Base-by-base conservation (phyloP, 495 filamentous ascomycete genomes). In the Daldinia vernicosa region DNA sequence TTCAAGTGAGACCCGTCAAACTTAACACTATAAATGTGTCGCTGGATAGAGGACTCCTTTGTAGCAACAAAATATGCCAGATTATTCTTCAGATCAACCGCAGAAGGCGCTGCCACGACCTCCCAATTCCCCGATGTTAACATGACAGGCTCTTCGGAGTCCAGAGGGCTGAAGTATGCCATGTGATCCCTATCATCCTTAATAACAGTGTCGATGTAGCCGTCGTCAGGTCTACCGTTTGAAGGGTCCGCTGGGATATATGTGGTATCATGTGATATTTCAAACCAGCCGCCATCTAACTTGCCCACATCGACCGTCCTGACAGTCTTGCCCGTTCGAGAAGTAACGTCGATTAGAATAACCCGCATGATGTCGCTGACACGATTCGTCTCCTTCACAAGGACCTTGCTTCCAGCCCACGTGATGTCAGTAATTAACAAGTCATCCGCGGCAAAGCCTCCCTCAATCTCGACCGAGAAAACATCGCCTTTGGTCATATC, bases 201-300 rank as follows among this genome's bases (percentile, higher is more conserved):
- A 60, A 98, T 91, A 45, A 99, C 82, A 0, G 92, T 94, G 80
- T 99, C 95, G 67, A 99, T 88, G 75, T 99, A 99, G 4, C 95
- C 95, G 76, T 96, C 92, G 22, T 94, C 79, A 37, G 84, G 83
- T 11, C 95, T 89, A 15, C 92, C 92, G 69, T 92, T 94, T 24
- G 78, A 71, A 39, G 91, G 88, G 76, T 97, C 91, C 3, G 93
- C 91, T 7, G 95, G 96, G 59, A 99, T 91, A 74, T 91, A 97
- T 63, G 83, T 87, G 3, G 95, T 98, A 30, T 89, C 86, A 71
- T 98, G 89, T 1, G 93, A 91, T 37, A 97, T 92, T 79, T 99
- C 95, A 69, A 98, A 95, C 95, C 95, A 99, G 47, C 95, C 95
- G 12, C 95, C 94, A 78, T 99, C 95, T 6, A 98, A 80, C 28